A percentile compares a stretch with the other conserved stretches of the same genome.
Conservation (phyloP, 2,329 filamentous ascomycete genomes). For the Aspergillus jensenii region DNA sequence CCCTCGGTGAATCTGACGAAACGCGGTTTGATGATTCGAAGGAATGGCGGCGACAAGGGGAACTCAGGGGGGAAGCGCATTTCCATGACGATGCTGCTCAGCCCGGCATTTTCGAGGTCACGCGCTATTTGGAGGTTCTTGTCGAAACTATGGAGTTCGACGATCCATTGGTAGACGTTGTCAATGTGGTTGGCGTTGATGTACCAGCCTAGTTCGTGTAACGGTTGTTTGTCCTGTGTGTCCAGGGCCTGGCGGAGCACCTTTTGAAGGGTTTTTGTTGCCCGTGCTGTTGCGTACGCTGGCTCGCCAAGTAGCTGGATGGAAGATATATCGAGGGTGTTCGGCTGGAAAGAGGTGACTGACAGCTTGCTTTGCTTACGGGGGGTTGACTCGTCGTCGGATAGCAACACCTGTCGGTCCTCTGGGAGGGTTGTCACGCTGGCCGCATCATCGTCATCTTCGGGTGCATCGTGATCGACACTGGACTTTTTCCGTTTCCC, state of each 20-base stretch:
- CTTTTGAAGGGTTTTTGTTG: conserved; percentile 62
- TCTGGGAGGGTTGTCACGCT: conserved; percentile 53
- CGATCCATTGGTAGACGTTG: conserved; percentile 88
- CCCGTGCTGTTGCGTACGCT: conserved; percentile 60
- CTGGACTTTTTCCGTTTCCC: neutral
- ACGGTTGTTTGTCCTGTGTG: conserved; percentile 60
- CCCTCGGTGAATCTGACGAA: conserved; percentile 71
- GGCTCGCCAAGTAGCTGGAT: conserved; percentile 68
- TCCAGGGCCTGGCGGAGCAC: conserved; percentile 66
- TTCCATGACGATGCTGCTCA: conserved; percentile 74
- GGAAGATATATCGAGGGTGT: conserved; percentile 59
- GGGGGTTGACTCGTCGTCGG: conserved; percentile 28
- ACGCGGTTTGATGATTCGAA: conserved; percentile 77
- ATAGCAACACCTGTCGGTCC: conserved; percentile 46
- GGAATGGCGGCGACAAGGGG: conserved; percentile 78
- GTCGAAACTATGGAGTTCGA: conserved; percentile 84
- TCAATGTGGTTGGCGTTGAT: conserved; percentile 65
- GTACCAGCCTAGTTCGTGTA: conserved; percentile 78
- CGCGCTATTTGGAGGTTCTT: conserved; percentile 64
- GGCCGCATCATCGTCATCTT: conserved; percentile 42
- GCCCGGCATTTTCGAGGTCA: conserved; percentile 66
- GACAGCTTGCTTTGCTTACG: conserved; percentile 1
- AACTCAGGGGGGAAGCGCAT: conserved; percentile 76
- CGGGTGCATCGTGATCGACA: neutral
- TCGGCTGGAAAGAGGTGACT: conserved; percentile 66